Conservation (phyloP, 768 basidiomycete species). For the Leccinum ochraceum region DNA sequence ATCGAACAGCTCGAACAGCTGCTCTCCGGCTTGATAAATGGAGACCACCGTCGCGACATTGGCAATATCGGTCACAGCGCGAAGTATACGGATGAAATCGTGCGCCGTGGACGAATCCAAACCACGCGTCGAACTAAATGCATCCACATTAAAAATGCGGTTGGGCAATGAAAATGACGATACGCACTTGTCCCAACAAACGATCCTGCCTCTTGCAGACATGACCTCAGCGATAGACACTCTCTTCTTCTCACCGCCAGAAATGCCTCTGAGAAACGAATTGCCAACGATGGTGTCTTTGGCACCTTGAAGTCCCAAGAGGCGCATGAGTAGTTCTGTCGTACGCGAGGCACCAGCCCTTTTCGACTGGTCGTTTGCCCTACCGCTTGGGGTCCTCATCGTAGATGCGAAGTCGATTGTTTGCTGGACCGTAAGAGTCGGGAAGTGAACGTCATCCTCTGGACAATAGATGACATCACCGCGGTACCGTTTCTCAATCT, state of each 20-base stretch:
- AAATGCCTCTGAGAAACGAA: conserved; percentile 71
- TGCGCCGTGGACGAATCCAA: conserved; percentile 71
- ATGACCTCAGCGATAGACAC: conserved; percentile 75
- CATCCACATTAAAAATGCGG: background rate
- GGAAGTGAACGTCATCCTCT: conserved; percentile 19
- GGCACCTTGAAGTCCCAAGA: conserved; percentile 77
- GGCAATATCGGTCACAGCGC: conserved; percentile 60
- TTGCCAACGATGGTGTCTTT: conserved; percentile 77
- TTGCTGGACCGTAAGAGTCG: conserved; percentile 44
- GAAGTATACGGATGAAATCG: conserved; percentile 68
- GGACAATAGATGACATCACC: conserved; percentile 50
- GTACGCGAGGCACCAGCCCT: conserved; percentile 27
- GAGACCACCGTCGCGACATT: conserved; percentile 69
- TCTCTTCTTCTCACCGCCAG: conserved; percentile 79
- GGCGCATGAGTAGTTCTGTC: conserved; percentile 55
- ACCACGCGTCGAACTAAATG: conserved; percentile 60
- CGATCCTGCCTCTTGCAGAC: conserved; percentile 59
- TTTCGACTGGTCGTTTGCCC: conserved; percentile 21
- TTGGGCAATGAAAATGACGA: background rate
- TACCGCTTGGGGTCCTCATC: conserved; percentile 44
- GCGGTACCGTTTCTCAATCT: conserved; percentile 46
- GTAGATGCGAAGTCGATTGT: conserved; percentile 55
- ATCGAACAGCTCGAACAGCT: conserved; percentile 63
- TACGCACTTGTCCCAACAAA: conserved; percentile 77
- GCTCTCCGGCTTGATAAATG: conserved; percentile 82